A percentile compares a stretch with the other conserved stretches of the same genome.
Evolutionary conservation across 164 flowering plant species (phyloP).

Genomic region (Berberis thunbergii): DNA sequence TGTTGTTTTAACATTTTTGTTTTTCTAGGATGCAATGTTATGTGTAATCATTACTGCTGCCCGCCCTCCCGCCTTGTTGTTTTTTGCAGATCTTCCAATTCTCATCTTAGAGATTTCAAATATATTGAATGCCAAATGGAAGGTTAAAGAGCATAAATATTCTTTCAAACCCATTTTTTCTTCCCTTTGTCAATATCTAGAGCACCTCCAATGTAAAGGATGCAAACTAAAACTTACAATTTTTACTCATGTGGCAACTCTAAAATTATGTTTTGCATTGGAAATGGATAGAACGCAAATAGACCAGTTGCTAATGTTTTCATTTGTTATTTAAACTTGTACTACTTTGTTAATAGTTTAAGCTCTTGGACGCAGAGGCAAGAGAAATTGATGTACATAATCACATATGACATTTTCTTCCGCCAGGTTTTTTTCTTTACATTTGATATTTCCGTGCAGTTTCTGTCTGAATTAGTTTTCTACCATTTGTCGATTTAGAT

Average conservation of each 20-base stretch:
- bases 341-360: too few relatives aligned
- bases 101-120: conserved; percentile 45
- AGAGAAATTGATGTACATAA: conserved; percentile 56
- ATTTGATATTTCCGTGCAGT: too few relatives aligned
- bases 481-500: too few relatives aligned
- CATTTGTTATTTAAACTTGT: too few relatives aligned
- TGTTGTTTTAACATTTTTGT: neutral
- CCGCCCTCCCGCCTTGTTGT: neutral
- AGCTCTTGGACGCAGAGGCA: conserved; percentile 46
- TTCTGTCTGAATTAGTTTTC: too few relatives aligned
- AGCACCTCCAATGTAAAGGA: too few relatives aligned
- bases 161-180: neutral
- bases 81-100: conserved; percentile 45
- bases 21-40: neutral
- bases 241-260: too few relatives aligned
- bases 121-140: conserved; percentile 66
- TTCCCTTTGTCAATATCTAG: neutral
- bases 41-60: neutral
- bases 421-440: conserved; percentile 47
- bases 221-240: too few relatives aligned
- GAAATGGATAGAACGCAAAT: too few relatives aligned
- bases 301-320: too few relatives aligned
- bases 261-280: too few relatives aligned
- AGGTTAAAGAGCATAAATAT: conserved; percentile 31
- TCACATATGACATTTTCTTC: conserved; percentile 71